phyloP scores from a whole-genome alignment of 2,329 filamentous ascomycete genomes.

The Endocalyx cinctus region DNA sequence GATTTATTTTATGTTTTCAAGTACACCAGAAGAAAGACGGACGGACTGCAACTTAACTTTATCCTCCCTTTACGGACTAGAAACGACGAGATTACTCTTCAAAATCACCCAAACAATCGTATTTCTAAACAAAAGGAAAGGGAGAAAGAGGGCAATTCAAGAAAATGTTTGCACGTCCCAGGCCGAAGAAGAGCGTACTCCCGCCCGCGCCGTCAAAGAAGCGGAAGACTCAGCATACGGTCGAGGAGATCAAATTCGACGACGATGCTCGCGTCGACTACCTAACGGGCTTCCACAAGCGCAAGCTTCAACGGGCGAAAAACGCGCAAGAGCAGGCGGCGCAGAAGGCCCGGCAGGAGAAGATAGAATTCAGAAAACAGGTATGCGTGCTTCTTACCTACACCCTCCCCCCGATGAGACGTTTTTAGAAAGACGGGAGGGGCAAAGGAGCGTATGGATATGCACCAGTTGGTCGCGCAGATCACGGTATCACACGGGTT shows the following conservation, averaged over 20 bases:
- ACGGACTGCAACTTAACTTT: too few relatives aligned
- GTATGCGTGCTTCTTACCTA: too few relatives aligned
- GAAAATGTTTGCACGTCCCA: slow-evolving; percentile 51
- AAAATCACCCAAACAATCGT: too few relatives aligned
- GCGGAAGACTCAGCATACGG: slow-evolving; percentile 53
- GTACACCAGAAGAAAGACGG: too few relatives aligned
- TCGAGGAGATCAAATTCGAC: slow-evolving; percentile 87
- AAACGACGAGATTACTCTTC: too few relatives aligned
- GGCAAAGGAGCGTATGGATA: too few relatives aligned
- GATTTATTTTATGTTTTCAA: too few relatives aligned
- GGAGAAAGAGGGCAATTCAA: neutral
- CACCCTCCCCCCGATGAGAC: too few relatives aligned
- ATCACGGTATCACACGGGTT: too few relatives aligned
- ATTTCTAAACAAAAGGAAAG: slow-evolving; percentile 1
- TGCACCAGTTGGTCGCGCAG: too few relatives aligned
- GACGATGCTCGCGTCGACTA: slow-evolving; percentile 74
- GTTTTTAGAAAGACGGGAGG: too few relatives aligned
- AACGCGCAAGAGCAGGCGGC: slow-evolving; percentile 77
- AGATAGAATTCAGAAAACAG: slow-evolving; percentile 67
- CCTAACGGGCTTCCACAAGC: slow-evolving; percentile 94
- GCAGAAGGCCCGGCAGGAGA: slow-evolving; percentile 73
- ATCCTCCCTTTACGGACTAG: too few relatives aligned
- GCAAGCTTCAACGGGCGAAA: slow-evolving; percentile 81
- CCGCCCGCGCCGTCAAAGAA: slow-evolving; percentile 61
- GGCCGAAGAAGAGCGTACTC: slow-evolving; percentile 53